Conservation (phyloP, 495 filamentous ascomycete genomes). For the Durotheca rogersii region DNA sequence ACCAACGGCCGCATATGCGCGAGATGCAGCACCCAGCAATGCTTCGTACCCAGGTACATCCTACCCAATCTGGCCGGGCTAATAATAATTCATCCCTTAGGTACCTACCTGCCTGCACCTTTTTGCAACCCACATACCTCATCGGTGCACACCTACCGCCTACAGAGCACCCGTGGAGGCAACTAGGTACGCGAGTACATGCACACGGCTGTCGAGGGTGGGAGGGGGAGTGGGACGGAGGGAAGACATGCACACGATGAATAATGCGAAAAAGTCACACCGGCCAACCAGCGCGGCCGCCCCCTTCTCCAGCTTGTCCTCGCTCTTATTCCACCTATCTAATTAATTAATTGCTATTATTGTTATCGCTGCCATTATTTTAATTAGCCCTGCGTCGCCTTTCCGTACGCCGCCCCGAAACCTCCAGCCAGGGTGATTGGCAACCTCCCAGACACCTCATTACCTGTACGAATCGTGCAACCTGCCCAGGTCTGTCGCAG, state of each 20-base stretch:
- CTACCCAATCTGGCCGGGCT: constrained; percentile 25
- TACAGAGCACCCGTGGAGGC: too few relatives aligned
- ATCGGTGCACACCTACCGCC: too few relatives aligned
- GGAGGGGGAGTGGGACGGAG: too few relatives aligned
- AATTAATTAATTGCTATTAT: too few relatives aligned
- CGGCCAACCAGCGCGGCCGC: constrained; percentile 19
- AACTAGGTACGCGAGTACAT: neutral
- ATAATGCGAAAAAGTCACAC: constrained; percentile 28
- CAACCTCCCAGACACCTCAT: too few relatives aligned
- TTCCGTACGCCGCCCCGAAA: too few relatives aligned
- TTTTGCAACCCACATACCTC: neutral
- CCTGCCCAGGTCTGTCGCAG: constrained; percentile 12
- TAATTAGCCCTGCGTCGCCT: too few relatives aligned
- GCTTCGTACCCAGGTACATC: constrained; percentile 29
- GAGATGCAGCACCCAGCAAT: constrained; percentile 40
- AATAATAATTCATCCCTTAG: constrained; percentile 12
- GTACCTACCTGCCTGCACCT: neutral
- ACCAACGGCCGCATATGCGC: constrained; percentile 41
- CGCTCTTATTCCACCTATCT: constrained; percentile 1
- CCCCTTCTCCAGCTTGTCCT: constrained; percentile 10
- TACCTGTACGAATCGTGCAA: constrained; percentile 27
- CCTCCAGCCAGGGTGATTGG: too few relatives aligned
- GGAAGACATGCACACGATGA: too few relatives aligned
- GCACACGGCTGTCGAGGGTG: too few relatives aligned
- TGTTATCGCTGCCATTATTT: too few relatives aligned